Percentiles rank a stretch among this genome's conserved stretches.
phyloP scores from a whole-genome alignment of 2,329 filamentous ascomycete species.

The Cladobotryum protrusum region DNA sequence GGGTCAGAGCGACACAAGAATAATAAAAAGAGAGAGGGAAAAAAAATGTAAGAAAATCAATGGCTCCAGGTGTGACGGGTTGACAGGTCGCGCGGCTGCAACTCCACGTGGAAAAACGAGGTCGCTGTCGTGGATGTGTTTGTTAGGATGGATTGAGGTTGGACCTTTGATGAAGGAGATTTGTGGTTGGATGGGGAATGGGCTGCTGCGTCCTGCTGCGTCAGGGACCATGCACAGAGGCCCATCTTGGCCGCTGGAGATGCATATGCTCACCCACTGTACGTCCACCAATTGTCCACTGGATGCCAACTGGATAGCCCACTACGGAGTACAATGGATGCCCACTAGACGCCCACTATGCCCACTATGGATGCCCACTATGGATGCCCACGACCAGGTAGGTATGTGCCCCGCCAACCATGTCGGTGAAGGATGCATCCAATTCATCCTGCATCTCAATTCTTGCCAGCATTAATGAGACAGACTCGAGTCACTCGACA shows the following conservation, averaged over 20 bases:
- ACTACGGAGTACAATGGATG: no score
- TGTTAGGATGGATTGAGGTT: background rate
- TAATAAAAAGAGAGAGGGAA: background rate
- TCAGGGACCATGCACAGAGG: background rate
- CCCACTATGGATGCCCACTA: no score
- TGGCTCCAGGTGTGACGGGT: background rate
- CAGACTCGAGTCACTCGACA: no score
- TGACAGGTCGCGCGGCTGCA: background rate
- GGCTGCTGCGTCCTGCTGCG: background rate
- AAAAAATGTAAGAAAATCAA: background rate
- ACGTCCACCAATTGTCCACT: no score
- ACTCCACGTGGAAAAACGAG: background rate
- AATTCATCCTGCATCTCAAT: background rate
- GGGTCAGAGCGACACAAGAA: background rate
- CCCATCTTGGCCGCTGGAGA: no score
- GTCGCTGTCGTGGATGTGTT: background rate
- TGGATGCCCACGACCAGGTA: no score
- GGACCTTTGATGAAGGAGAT: background rate
- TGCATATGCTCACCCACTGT: no score
- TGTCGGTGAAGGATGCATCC: conserved; percentile 11
- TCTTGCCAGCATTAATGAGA: background rate
- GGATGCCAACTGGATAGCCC: no score
- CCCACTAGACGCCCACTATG: no score
- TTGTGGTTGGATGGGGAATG: background rate
- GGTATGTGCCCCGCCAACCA: conserved; percentile 8